Evolutionary conservation across 2,329 filamentous ascomycete species (phyloP).

Genomic region (Diaporthe sp.): DNA sequence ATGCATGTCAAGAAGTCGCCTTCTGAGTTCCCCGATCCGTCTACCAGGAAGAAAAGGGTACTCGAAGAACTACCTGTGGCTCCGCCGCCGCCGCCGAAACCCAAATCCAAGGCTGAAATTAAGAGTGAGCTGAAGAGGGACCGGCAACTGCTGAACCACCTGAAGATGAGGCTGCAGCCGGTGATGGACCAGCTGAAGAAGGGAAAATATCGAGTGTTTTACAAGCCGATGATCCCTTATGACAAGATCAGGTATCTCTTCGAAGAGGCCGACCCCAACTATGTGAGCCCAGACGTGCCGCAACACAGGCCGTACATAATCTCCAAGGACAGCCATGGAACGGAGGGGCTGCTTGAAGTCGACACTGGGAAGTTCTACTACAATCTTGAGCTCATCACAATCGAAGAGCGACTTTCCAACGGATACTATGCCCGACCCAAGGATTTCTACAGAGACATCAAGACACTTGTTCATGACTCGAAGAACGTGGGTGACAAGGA

Average conservation of each 20-base stretch:
- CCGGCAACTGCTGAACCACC: constrained; percentile 83
- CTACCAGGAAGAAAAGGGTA: constrained; percentile 87
- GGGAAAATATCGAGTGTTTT: constrained; percentile 86
- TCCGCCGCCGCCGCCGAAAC: constrained; percentile 76
- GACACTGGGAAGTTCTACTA: constrained; percentile 89
- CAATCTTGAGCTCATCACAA: constrained; percentile 92
- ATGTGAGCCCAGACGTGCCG: constrained; percentile 72
- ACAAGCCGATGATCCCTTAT: constrained; percentile 82
- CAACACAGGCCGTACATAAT: constrained; percentile 82
- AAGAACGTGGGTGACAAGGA: constrained; percentile 86
- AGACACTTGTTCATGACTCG: constrained; percentile 86
- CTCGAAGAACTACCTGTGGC: constrained; percentile 83
- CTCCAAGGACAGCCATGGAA: constrained; percentile 82
- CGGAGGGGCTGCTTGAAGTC: constrained; percentile 81
- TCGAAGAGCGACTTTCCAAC: constrained; percentile 96
- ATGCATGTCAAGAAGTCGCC: constrained; percentile 85
- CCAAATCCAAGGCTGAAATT: constrained; percentile 82
- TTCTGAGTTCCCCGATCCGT: constrained; percentile 86
- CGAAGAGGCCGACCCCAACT: constrained; percentile 83
- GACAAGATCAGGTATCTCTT: constrained; percentile 84
- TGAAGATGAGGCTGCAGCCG: constrained; percentile 91
- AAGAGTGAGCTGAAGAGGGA: constrained; percentile 87
- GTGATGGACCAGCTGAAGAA: constrained; percentile 97
- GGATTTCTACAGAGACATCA: constrained; percentile 92
- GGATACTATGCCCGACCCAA: constrained; percentile 93